Evolutionary conservation across 192 early-diverging fungal species (phyloP).

Genomic region (Linnemannia exigua): DNA sequence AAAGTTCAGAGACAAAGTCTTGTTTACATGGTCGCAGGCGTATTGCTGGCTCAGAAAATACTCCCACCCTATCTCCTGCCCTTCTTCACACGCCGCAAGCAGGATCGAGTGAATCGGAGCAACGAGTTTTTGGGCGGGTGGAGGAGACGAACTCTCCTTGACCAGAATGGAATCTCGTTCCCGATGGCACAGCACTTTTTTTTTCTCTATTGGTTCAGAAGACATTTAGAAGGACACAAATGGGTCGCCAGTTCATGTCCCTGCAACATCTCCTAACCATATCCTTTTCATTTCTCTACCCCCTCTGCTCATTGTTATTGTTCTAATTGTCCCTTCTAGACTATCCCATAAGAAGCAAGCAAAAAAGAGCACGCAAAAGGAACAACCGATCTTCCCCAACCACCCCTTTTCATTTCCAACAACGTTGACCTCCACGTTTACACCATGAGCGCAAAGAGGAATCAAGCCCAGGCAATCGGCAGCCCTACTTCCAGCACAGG

Average conservation of each 20-base stretch:
- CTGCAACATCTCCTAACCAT: background rate
- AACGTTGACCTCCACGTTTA: background rate
- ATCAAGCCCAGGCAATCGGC: conserved; percentile 11
- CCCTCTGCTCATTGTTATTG: background rate
- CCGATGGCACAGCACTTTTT: conserved; percentile 1
- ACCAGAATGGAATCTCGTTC: conserved; percentile 5
- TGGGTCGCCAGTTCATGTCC: background rate
- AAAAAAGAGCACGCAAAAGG: conserved; percentile 11
- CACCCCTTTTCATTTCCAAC: background rate
- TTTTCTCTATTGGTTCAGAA: too few relatives aligned
- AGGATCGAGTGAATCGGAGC: background rate
- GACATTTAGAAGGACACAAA: background rate
- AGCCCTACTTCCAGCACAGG: conserved; percentile 16
- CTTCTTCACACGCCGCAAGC: background rate
- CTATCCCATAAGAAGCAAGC: conserved; percentile 18
- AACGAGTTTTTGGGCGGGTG: background rate
- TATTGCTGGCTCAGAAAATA: background rate
- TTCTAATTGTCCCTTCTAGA: background rate
- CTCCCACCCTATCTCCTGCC: background rate
- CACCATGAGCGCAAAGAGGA: conserved; percentile 39
- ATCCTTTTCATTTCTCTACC: background rate
- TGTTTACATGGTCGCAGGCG: background rate
- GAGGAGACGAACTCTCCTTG: background rate
- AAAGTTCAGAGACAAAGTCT: conserved; percentile 4
- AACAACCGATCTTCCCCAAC: background rate